Evolutionary conservation across 495 filamentous ascomycete genomes (phyloP).

Genomic region (Penicillium soppii): DNA sequence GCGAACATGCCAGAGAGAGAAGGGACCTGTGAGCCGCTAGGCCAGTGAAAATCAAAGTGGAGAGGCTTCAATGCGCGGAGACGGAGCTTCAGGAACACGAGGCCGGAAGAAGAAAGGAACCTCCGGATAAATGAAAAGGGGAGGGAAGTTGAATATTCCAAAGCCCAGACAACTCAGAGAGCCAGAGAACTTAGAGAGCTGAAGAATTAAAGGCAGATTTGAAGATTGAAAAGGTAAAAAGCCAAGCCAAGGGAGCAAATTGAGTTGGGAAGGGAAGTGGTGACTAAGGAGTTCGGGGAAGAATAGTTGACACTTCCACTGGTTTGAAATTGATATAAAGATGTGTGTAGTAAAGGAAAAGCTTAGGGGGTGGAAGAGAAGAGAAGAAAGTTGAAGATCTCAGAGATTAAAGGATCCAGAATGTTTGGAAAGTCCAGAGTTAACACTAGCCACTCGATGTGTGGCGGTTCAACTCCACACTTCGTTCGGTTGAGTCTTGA

Average conservation of each 20-base stretch:
- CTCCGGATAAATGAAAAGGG: constrained; percentile 11
- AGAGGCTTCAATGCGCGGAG: constrained; percentile 15
- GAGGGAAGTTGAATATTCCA: neutral
- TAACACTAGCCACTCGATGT: constrained; percentile 12
- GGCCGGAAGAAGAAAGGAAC: constrained; percentile 10
- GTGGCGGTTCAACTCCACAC: constrained; percentile 12
- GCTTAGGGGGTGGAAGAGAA: constrained; percentile 13
- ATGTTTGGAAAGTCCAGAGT: constrained; percentile 10
- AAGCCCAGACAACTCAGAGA: constrained; percentile 2
- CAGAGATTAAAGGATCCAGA: constrained; percentile 14
- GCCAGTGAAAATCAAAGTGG: constrained; percentile 29
- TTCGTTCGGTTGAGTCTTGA: neutral
- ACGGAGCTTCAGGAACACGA: constrained; percentile 7
- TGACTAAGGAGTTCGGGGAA: constrained; percentile 4
- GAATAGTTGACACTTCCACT: constrained; percentile 5
- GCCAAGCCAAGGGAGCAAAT: constrained; percentile 9
- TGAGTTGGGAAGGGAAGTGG: constrained; percentile 1
- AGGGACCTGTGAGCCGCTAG: constrained; percentile 14
- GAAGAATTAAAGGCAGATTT: constrained; percentile 5
- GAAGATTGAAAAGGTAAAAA: constrained; percentile 3
- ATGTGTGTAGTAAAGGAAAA: neutral
- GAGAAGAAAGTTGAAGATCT: constrained; percentile 12
- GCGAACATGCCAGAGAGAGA: constrained; percentile 40
- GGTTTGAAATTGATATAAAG: neutral
- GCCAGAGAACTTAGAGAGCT: constrained; percentile 6